Conservation (phyloP, 202 grass and related monocot genomes). For the Sporobolus alterniflorus region DNA sequence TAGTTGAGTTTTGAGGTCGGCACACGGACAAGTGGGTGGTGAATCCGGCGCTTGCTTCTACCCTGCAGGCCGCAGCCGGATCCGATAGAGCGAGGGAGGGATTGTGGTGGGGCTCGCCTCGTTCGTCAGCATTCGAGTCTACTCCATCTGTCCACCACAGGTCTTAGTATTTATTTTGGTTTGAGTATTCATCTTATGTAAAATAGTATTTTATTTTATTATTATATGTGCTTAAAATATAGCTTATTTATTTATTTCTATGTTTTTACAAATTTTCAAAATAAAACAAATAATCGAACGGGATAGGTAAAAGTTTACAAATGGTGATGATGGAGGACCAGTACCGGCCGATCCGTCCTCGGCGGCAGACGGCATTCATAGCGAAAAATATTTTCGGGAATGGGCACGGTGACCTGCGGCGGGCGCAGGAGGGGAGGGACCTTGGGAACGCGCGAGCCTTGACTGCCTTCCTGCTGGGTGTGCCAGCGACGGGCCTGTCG, state of each 20-base stretch:
- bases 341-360: slow-evolving; percentile 10
- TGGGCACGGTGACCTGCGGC: slow-evolving; percentile 20
- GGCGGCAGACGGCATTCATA: slow-evolving; percentile 24
- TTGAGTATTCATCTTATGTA: too few species aligned
- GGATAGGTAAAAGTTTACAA: too few species aligned
- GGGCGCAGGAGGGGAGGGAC: neutral
- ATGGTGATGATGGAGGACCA: too few species aligned
- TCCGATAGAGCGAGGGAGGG: neutral
- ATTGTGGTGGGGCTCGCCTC: neutral
- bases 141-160: too few species aligned
- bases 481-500: neutral
- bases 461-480: slow-evolving; percentile 32
- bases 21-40: neutral
- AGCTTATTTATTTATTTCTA: too few species aligned
- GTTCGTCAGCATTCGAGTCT: neutral
- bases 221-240: too few species aligned
- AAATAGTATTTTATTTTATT: too few species aligned
- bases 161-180: too few species aligned
- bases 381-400: slow-evolving; percentile 28
- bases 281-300: too few species aligned
- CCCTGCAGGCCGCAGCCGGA: neutral
- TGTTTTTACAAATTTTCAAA: too few species aligned
- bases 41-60: neutral
- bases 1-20: neutral
- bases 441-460: slow-evolving; percentile 52